Percentiles rank a stretch among this genome's conserved stretches.
Conservation (phyloP, 1,139 yeast genomes). For the Schwanniomyces etchellsii region DNA sequence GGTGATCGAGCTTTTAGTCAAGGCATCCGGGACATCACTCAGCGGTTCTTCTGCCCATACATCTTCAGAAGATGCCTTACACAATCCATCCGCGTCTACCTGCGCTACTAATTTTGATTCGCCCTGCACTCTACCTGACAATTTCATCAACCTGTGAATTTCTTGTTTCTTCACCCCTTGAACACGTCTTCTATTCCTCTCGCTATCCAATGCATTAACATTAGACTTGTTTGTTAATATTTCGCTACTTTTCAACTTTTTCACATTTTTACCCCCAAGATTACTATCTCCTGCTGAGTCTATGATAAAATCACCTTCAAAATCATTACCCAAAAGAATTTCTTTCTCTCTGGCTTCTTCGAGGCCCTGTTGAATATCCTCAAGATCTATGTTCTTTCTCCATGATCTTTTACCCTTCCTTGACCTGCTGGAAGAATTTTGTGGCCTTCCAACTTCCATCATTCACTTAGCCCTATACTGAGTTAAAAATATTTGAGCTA, state of each 20-base stretch:
- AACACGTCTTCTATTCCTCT: slow-evolving; percentile 36
- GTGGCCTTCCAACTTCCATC: slow-evolving; percentile 14
- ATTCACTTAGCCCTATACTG: no score
- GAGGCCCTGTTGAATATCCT: slow-evolving; percentile 67
- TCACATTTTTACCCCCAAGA: slow-evolving; percentile 12
- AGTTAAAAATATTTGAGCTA: no score
- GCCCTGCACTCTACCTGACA: slow-evolving; percentile 70
- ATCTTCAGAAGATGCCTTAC: slow-evolving; percentile 49
- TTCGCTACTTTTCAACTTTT: slow-evolving; percentile 63
- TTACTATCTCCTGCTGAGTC: slow-evolving; percentile 63
- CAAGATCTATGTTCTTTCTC: slow-evolving; percentile 90
- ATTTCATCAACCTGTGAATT: slow-evolving; percentile 61
- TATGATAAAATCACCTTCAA: slow-evolving; percentile 58
- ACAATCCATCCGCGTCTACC: slow-evolving; percentile 58
- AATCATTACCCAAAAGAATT: slow-evolving; percentile 54
- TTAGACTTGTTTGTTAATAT: slow-evolving; percentile 75
- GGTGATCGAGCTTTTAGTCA: slow-evolving; percentile 35
- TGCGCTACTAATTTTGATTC: slow-evolving; percentile 48
- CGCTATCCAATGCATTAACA: slow-evolving; percentile 54
- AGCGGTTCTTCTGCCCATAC: slow-evolving; percentile 50
- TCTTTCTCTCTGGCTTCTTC: slow-evolving; percentile 67
- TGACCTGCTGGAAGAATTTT: slow-evolving; percentile 49
- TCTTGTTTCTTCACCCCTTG: slow-evolving; percentile 69
- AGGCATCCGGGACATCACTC: slow-evolving; percentile 31
- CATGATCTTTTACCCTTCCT: slow-evolving; percentile 93